Conservation (phyloP, 805 yeast species). For the Wickerhamiella allomyrinae region DNA sequence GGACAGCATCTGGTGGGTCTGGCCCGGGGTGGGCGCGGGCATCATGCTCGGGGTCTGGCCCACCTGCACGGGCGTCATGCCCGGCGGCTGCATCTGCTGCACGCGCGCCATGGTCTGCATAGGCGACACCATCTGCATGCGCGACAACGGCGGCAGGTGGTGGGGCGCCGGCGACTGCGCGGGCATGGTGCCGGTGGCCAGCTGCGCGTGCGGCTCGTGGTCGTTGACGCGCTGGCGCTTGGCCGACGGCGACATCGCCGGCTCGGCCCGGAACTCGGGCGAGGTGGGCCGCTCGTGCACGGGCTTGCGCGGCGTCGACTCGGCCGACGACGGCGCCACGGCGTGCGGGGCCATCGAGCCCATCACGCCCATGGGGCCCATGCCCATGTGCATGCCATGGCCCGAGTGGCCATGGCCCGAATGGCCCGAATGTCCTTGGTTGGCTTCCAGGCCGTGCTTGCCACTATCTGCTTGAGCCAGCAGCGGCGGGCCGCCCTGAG, state of each 20-base stretch:
- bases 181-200: neutral
- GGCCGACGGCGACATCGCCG: neutral
- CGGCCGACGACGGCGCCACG: neutral
- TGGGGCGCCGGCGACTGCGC: slow-evolving; percentile 8
- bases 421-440: no score
- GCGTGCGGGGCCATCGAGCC: no score
- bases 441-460: no score
- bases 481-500: no score
- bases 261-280: neutral
- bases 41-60: neutral
- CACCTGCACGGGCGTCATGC: slow-evolving; percentile 2
- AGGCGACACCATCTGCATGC: slow-evolving; percentile 1
- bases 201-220: slow-evolving; percentile 1
- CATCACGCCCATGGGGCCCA: no score
- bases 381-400: no score
- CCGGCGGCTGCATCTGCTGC: slow-evolving; percentile 1
- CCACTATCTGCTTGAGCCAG: no score
- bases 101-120: slow-evolving; percentile 1
- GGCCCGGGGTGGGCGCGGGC: neutral
- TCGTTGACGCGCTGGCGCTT: slow-evolving; percentile 1
- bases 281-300: neutral
- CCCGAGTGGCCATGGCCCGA: no score
- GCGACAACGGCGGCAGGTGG: slow-evolving; percentile 6
- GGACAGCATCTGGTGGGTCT: neutral
- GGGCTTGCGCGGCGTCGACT: neutral